phyloP scores from a whole-genome alignment of 768 basidiomycete genomes.

The Russula sp. region DNA sequence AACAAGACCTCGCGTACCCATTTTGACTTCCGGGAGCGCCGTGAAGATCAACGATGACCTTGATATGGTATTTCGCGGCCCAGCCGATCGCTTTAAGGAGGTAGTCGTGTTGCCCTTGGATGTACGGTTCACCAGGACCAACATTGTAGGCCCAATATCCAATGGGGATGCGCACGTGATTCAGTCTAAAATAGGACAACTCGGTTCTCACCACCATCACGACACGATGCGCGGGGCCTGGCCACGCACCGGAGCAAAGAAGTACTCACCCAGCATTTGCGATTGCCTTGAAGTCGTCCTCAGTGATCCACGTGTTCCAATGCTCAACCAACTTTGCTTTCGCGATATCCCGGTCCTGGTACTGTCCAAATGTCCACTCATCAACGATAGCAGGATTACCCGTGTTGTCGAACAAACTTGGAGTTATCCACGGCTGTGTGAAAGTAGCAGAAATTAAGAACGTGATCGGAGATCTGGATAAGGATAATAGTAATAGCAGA shows the following conservation, averaged over 20 bases:
- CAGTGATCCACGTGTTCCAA: conserved; percentile 82
- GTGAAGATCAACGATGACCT: conserved; percentile 68
- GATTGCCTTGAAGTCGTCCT: conserved; percentile 68
- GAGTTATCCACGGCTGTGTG: conserved; percentile 65
- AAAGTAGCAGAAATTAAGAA: not conserved
- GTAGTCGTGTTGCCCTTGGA: conserved; percentile 70
- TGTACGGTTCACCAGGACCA: conserved; percentile 66
- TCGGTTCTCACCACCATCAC: too few relatives aligned
- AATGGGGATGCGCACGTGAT: conserved; percentile 78
- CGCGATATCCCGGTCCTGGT: conserved; percentile 46
- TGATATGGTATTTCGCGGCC: conserved; percentile 64
- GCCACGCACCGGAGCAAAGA: not conserved
- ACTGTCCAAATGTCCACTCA: conserved; percentile 71
- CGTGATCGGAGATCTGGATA: not conserved
- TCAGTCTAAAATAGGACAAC: conserved; percentile 41
- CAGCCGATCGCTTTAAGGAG: conserved; percentile 60
- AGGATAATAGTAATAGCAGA: conserved; percentile 23
- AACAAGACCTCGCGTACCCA: conserved; percentile 38
- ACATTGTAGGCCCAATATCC: conserved; percentile 91
- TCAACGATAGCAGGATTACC: conserved; percentile 53
- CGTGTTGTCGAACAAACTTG: conserved; percentile 65
- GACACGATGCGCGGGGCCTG: too few relatives aligned
- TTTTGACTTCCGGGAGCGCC: conserved; percentile 82
- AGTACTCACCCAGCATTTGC: conserved; percentile 59
- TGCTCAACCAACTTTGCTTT: conserved; percentile 46